phyloP scores from a whole-genome alignment of 2,329 filamentous ascomycete genomes.

The Aspergillus sclerotialis region DNA sequence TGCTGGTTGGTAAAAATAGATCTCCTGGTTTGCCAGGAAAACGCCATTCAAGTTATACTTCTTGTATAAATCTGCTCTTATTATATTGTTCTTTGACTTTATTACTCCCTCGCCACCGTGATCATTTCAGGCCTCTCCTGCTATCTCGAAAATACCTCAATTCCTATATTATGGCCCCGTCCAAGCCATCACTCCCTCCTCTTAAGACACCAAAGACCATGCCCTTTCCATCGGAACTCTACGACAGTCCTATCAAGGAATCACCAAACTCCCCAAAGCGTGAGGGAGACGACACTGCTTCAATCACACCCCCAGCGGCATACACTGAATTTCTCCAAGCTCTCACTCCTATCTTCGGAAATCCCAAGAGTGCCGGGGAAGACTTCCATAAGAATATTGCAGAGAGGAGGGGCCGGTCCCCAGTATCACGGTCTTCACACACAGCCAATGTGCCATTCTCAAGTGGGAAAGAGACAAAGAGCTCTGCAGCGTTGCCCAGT shows the following conservation, averaged over 20 bases:
- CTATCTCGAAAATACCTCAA: too few species aligned
- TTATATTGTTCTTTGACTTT: neutral
- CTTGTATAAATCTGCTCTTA: slow-evolving; percentile 1
- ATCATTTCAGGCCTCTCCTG: neutral
- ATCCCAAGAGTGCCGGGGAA: slow-evolving; percentile 53
- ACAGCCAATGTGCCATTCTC: slow-evolving; percentile 35
- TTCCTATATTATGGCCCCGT: slow-evolving; percentile 17
- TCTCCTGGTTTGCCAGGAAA: too few species aligned
- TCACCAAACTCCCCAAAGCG: slow-evolving; percentile 62
- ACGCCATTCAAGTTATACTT: neutral
- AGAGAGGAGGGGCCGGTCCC: slow-evolving; percentile 21
- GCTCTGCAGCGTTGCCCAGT: slow-evolving; percentile 43
- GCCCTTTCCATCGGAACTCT: slow-evolving; percentile 47
- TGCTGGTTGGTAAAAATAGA: too few species aligned
- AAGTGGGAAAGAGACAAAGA: neutral
- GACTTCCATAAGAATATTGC: slow-evolving; percentile 41
- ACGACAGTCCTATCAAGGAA: slow-evolving; percentile 50
- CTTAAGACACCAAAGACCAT: slow-evolving; percentile 37
- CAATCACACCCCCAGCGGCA: slow-evolving; percentile 79
- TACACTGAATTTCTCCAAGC: slow-evolving; percentile 90
- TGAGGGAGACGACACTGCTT: slow-evolving; percentile 62
- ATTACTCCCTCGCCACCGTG: neutral
- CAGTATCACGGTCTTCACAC: slow-evolving; percentile 30
- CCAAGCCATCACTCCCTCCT: slow-evolving; percentile 29
- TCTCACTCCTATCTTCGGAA: slow-evolving; percentile 64